phyloP scores from a whole-genome alignment of 1,284 basidiomycete species.

The Moesziomyces globuligerus region DNA sequence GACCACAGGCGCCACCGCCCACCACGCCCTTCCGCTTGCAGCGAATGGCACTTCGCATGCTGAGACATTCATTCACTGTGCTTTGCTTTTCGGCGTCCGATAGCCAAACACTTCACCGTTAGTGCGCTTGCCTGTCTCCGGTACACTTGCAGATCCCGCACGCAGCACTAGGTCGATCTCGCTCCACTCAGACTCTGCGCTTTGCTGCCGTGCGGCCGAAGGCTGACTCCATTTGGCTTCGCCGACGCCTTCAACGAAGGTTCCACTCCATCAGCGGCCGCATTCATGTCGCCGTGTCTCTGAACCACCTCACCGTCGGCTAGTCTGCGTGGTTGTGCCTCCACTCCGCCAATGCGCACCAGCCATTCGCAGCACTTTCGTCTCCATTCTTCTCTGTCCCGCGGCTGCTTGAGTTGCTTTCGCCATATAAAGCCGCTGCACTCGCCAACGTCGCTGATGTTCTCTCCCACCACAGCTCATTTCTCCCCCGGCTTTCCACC shows the following conservation, averaged over 20 bases:
- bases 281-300: constrained; percentile 13
- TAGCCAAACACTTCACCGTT: background rate
- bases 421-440: background rate
- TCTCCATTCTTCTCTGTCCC: background rate
- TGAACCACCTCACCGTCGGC: constrained; percentile 2
- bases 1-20: background rate
- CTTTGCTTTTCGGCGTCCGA: background rate
- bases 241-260: background rate
- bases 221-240: background rate
- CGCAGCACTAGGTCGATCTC: constrained; percentile 4
- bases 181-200: background rate
- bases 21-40: constrained; percentile 25
- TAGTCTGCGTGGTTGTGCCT: background rate
- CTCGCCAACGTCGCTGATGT: too few species aligned
- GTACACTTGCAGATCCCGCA: constrained; percentile 22
- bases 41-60: background rate
- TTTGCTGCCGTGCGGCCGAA: background rate
- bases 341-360: constrained; percentile 2
- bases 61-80: constrained; percentile 7
- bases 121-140: constrained; percentile 2
- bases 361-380: background rate
- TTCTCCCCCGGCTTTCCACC: background rate
- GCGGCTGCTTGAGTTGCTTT: background rate
- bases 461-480: background rate
- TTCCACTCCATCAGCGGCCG: constrained; percentile 2